Base-by-base conservation (phyloP, 163 green algal genomes). In the Chlamydomonas reinhardtii region DNA sequence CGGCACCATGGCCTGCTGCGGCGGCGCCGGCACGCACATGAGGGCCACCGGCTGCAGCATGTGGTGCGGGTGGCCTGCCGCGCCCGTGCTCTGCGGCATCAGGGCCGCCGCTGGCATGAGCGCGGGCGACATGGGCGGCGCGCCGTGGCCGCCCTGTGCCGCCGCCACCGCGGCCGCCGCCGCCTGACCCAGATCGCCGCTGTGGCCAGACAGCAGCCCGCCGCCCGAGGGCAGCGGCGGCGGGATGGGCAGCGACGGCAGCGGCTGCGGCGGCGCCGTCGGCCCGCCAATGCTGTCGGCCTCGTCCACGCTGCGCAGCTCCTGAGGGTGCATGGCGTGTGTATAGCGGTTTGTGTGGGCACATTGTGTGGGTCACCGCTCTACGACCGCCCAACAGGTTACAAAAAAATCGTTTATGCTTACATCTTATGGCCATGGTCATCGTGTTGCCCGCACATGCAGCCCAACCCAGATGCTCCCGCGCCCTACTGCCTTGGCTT, bases 261-360 rank as follows among this genome's bases (percentile, higher is more conserved):
- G 61, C 61, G 52, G 37, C 70, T 31, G 54, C 64, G 20, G 54
- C 54, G 77, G 27, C 32, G n/a, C 61, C 9, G 35, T 9, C n/a
- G 27, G 43, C 19, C 37, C 73, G 56, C 48, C 65, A 29, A 19
- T 12, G 48, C 32, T 48, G 34, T 85, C 84, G 43, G 43, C 65
- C 34, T 74, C 77, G 14, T 86, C 82, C 8, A 78, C 76, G 52
- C 83, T 81, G 17, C 93, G 62, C 65, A 97, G 89, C 87, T 97
- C 92, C 24, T 56, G 48, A 12, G 48, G 48, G 5, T 22, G 48
- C 11, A 2, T 17, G 48, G 5, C 14, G 48, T 19, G 48, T 19
- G 19, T 2, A 1, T 19, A 19, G 48, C 48, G 9, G 48, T 12
- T 56, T 56, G 48, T 12, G 48, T 54, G 8, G 43, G 43, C 43